These are phyloP conservation scores for Zoysia matrella DNA, from an alignment of 202 grass and related monocot genomes.

Conservation along the genomic window DNA sequence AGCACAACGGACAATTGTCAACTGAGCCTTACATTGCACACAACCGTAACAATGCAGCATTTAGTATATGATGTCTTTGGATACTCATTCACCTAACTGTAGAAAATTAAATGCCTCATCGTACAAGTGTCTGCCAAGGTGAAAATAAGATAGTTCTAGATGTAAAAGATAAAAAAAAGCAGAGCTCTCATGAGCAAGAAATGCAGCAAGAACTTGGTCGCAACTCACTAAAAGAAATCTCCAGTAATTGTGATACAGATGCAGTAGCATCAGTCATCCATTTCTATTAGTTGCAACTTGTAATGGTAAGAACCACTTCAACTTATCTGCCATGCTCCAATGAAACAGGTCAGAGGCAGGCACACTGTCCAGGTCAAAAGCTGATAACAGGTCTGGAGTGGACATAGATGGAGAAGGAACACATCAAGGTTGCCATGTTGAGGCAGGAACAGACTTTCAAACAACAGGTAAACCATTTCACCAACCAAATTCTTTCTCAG, in stretches of 20 bases:
- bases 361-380: neutral
- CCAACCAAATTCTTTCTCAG: neutral
- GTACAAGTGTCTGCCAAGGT: constrained; percentile 8
- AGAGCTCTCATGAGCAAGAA: constrained; percentile 24
- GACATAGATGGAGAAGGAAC: constrained; percentile 59
- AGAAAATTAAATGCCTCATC: constrained; percentile 32
- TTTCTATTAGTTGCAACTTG: neutral
- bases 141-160: neutral
- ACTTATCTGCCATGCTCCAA: constrained; percentile 31
- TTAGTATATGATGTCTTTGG: constrained; percentile 40
- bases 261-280: constrained; percentile 1
- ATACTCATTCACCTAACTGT: constrained; percentile 39
- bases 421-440: constrained; percentile 68
- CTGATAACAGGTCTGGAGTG: neutral
- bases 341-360: constrained; percentile 29
- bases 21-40: constrained; percentile 31
- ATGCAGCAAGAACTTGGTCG: constrained; percentile 13
- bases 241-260: constrained; percentile 29
- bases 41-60: constrained; percentile 30
- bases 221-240: neutral
- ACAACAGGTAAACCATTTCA: constrained; percentile 54
- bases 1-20: neutral
- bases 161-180: neutral
- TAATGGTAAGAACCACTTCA: neutral
- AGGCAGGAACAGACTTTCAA: constrained; percentile 68